Evolutionary conservation across 169 alveolate genomes (phyloP), one percentile per base, ranked within the genome.

Genomic region (Plasmodium chabaudi): DNA sequence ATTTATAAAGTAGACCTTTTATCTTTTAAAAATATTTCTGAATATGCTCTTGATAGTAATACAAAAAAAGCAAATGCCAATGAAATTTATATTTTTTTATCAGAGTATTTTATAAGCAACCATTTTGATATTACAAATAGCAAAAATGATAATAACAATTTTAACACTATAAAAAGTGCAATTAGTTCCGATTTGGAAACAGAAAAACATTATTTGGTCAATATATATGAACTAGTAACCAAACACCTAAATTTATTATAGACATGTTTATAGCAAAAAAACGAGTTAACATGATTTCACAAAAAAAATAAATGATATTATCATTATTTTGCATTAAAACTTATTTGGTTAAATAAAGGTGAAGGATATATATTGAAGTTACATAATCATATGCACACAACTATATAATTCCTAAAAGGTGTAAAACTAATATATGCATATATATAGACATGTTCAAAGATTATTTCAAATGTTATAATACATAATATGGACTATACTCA

Each of bases 11-110:
- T 51, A 17, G 64, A 65, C 7, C 57, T 46, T 34, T 67, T 79
- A 27, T 15, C 65, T n/a, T 79, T 79, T 55, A 79, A 79, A 60
- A 82, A 79, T 60, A 53, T 79, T 46, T 51, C 72, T 60, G 84
- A 79, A 53, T 79, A 79, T 47, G 39, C 23, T 65, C 46, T 51
- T 34, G 46, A 63, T 63, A 9, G 5, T 15, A 49, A 55, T 44
- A 68, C 53, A 6, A 79, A 67, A 25, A 67, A 9, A 39, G 65
- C 19, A 60, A 46, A 67, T 15, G 19, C 49, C 1, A 75, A 79
- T 39, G 63, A 65, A 53, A 46, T 79, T 5, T 71, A 67, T 53
- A 46, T 79, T 79, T 79, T 79, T 79, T 10, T 79, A 39, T 79
- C 89, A 39, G 84, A 79, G 34, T 47, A 25, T 6, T 79, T 79